These are phyloP conservation scores for Alternaria gansuensis DNA, from an alignment of 2,329 filamentous ascomycete species.

Conservation along the genomic window DNA sequence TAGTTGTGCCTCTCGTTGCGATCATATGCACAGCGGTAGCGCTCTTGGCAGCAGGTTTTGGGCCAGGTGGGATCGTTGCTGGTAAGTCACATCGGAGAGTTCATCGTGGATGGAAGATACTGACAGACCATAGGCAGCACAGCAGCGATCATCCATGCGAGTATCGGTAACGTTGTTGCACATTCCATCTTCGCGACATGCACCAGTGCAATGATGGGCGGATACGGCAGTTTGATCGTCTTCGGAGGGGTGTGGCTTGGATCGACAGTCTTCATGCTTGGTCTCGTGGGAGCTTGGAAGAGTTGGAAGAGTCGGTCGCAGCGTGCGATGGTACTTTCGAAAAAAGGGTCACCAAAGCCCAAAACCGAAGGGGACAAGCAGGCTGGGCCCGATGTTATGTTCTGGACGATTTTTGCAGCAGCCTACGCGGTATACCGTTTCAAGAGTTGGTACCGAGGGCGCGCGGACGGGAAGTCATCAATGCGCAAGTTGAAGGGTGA, in stretches of 20 bases:
- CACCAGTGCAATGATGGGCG: constrained; percentile 41
- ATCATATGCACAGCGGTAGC: constrained; percentile 6
- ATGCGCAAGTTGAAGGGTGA: not conserved
- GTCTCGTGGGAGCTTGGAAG: not conserved
- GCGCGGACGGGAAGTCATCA: not conserved
- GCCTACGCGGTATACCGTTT: not conserved
- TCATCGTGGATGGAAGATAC: not conserved
- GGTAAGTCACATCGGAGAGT: not conserved
- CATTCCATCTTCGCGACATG: constrained; percentile 34
- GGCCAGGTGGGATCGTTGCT: constrained; percentile 6
- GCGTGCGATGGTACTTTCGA: not conserved
- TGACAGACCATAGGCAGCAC: constrained; percentile 29
- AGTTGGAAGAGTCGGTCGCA: not conserved
- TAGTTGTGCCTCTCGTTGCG: constrained; percentile 16
- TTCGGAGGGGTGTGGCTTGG: constrained; percentile 13
- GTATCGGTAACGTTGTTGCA: constrained; percentile 32
- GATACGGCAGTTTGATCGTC: constrained; percentile 28
- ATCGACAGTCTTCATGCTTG: not conserved
- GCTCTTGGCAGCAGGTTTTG: constrained; percentile 16
- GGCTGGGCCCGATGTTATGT: not conserved
- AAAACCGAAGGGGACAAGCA: not conserved
- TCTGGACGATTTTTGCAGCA: not conserved
- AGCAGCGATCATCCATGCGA: constrained; percentile 35
- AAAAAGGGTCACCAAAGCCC: no score
- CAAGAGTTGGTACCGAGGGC: constrained; percentile 3